Base-by-base conservation (phyloP, 139 green algal species). In the Coelastrella sp. region DNA sequence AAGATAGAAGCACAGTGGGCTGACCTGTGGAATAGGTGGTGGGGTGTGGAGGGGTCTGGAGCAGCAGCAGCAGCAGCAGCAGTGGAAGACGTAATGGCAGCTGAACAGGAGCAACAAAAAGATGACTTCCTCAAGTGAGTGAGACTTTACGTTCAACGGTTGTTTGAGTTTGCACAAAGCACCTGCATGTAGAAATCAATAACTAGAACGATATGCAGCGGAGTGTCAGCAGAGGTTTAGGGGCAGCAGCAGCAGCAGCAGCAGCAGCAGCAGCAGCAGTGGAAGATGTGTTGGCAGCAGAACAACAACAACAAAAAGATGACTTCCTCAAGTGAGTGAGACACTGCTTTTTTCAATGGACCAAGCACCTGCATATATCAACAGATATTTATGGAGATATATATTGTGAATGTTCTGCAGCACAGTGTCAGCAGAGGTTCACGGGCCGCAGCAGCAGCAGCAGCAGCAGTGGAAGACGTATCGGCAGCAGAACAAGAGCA, bases 1-100 rank as follows among this genome's bases (percentile, higher is more conserved):
- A 80, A 92, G 86, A 85, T 97, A 77, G 88, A 74, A 5, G 68
- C 80, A 0, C 58, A 86, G 0, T 97, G 92, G 86, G 85, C 91
- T 58, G 89, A 93, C 56, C 85, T 96, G 32, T 97, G 95, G 95
- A 66, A 93, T 32, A 10, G 68, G 23, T 97, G 94, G 92, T 88
- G 83, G 83, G 83, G 92, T 86, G 17, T 71, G 73, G 73, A 78
- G 64, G 54, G 16, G 2, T 10, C 10, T 86, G 75, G 7, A 65
- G 75, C 23, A 47, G 54, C 83, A 87, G 5, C 81, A 75, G 80
- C 80, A 77, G 57, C 22, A 61, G 79, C 79, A 87, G 81, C 32
- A 47, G 32, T 87, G 17, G 89, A 92, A 16, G 82, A 93, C 11
- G 82, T 87, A 19, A 64, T 97, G 79, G 56, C 90, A 16, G 66